A percentile compares a stretch with the other conserved stretches of the same genome.
Evolutionary conservation across 768 basidiomycete genomes (phyloP).

Genomic region (Lanmaoa rubissima): DNA sequence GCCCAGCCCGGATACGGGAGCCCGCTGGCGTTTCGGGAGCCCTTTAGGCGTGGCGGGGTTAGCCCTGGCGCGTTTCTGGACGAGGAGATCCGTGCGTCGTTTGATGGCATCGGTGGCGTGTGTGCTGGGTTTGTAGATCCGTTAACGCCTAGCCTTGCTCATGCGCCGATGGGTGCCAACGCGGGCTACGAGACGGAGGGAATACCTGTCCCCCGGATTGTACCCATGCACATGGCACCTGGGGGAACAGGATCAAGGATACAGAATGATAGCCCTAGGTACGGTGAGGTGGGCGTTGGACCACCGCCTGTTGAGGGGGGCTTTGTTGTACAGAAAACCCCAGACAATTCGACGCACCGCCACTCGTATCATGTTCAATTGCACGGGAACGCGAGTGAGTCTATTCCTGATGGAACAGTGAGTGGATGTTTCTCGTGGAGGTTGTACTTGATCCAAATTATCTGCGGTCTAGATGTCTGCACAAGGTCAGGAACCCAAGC

Average conservation of each 20-base stretch:
- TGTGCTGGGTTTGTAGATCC: neutral
- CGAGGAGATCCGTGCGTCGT: constrained; percentile 23
- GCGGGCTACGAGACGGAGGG: constrained; percentile 1
- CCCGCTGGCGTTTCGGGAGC: constrained; percentile 1
- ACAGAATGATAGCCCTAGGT: neutral
- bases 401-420: constrained; percentile 2
- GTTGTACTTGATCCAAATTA: neutral
- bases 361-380: neutral
- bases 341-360: neutral
- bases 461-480: neutral
- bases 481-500: constrained; percentile 1
- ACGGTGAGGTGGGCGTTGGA: constrained; percentile 2
- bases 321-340: neutral
- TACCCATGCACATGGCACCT: constrained; percentile 7
- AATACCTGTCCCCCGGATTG: neutral
- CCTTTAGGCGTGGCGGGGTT: neutral
- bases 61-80: constrained; percentile 14
- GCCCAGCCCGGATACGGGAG: neutral
- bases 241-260: neutral
- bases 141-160: neutral
- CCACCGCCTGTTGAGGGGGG: neutral
- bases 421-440: neutral
- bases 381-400: neutral
- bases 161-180: neutral
- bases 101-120: neutral